Conservation (phyloP, 306 rosid genomes). For the Arachis hypogaea region DNA sequence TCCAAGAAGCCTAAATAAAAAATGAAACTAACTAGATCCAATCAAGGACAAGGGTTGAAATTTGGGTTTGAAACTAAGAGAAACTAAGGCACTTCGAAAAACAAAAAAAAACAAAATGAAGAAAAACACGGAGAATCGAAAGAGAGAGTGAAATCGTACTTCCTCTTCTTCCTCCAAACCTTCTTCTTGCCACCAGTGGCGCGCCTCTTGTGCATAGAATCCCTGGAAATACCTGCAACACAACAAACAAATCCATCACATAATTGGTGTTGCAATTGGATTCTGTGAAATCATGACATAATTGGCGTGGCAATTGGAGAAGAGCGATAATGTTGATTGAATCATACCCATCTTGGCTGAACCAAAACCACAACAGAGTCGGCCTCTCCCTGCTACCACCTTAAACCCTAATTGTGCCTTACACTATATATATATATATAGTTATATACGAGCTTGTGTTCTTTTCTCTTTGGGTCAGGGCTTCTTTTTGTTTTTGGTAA, state of each 20-base stretch:
- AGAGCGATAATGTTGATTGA: neutral
- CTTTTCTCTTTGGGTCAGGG: too few species aligned
- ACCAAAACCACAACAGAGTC: too few species aligned
- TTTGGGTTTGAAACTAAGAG: too few species aligned
- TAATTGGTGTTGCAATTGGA: neutral
- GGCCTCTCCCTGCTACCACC: too few species aligned
- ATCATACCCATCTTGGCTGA: slow-evolving; percentile 42
- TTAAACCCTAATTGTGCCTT: too few species aligned
- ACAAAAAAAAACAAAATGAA: neutral
- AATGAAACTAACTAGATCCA: too few species aligned
- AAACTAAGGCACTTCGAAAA: too few species aligned
- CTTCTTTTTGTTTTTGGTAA: too few species aligned
- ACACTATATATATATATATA: too few species aligned
- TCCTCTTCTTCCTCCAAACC: slow-evolving; percentile 66
- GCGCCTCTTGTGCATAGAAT: slow-evolving; percentile 60
- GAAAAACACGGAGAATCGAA: neutral
- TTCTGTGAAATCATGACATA: neutral
- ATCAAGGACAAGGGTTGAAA: too few species aligned
- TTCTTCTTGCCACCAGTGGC: slow-evolving; percentile 69
- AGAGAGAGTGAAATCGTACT: slow-evolving; percentile 15
- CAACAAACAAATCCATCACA: neutral
- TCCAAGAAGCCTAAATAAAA: too few species aligned
- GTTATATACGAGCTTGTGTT: too few species aligned
- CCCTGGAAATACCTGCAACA: slow-evolving; percentile 58
- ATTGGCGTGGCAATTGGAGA: neutral